phyloP scores from a whole-genome alignment of 148 eudicot genomes.

The Persicaria maculosa region DNA sequence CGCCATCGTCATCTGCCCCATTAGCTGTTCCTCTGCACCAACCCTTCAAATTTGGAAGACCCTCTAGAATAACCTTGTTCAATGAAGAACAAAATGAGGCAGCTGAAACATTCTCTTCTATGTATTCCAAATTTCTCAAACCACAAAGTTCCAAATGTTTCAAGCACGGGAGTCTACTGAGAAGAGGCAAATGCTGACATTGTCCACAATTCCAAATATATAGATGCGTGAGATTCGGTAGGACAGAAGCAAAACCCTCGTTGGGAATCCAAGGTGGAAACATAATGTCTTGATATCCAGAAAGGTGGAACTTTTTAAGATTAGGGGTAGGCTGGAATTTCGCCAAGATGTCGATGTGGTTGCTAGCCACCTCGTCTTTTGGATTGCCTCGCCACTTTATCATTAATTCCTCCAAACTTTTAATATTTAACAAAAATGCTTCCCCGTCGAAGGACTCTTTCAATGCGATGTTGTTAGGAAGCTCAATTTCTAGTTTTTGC shows the following conservation, averaged over 20 bases:
- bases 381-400: not conserved
- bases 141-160: not conserved
- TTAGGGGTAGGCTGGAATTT: not conserved
- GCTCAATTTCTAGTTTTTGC: not conserved
- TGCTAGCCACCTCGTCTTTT: not conserved
- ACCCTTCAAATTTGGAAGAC: not conserved
- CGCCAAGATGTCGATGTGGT: not conserved
- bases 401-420: not conserved
- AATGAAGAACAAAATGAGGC: not conserved
- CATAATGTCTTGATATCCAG: not conserved
- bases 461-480: not conserved
- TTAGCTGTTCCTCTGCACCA: not conserved
- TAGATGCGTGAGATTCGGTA: not conserved
- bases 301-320: not conserved
- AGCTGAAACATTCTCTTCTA: not conserved
- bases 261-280: not conserved
- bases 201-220: not conserved
- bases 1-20: not conserved
- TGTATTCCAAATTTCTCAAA: not conserved
- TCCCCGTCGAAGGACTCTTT: not conserved
- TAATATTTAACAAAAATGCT: not conserved
- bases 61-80: not conserved
- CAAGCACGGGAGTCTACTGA: not conserved
- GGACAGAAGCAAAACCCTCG: not conserved
- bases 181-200: constrained; percentile 4